Evolutionary conservation across 2,329 filamentous ascomycete species (phyloP).

Genomic region (Lasiodiplodia theobromae): DNA sequence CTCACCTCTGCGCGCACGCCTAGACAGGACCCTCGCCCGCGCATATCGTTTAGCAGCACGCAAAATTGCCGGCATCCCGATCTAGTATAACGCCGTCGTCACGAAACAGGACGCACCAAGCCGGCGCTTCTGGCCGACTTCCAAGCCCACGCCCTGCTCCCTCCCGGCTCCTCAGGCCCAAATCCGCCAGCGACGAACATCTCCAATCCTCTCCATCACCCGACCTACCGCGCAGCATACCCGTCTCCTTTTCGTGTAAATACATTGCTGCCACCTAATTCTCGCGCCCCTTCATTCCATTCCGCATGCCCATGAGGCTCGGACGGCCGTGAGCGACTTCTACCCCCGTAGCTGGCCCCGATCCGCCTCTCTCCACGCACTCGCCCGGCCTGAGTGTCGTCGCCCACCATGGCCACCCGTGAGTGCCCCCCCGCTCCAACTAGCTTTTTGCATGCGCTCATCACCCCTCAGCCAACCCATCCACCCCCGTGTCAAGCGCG

Average conservation of each 20-base stretch:
- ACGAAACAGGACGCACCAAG: conserved; percentile 24
- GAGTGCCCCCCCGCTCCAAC: conserved; percentile 4
- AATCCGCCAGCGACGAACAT: conserved; percentile 1
- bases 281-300: conserved; percentile 21
- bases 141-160: conserved; percentile 3
- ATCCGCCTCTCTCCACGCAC: conserved; percentile 8
- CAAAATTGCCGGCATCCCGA: conserved; percentile 27
- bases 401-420: conserved; percentile 24
- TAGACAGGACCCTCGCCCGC: conserved; percentile 9
- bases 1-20: conserved; percentile 2
- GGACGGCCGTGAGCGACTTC: not conserved
- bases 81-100: conserved; percentile 28
- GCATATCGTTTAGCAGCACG: conserved; percentile 23
- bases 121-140: conserved; percentile 12
- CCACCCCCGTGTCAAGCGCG: conserved; percentile 2
- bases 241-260: conserved; percentile 23
- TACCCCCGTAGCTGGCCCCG: conserved; percentile 4
- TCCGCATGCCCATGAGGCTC: conserved; percentile 14
- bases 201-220: not conserved
- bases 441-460: conserved; percentile 1
- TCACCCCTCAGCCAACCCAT: conserved; percentile 12
- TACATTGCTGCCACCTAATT: conserved; percentile 21
- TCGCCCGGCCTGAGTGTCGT: conserved; percentile 12
- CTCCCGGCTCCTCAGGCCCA: conserved; percentile 8
- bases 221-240: not conserved